Percentiles rank a stretch among this genome's conserved stretches.
Evolutionary conservation across 2,329 filamentous ascomycete species (phyloP).

Genomic region (Cercospora sp.): DNA sequence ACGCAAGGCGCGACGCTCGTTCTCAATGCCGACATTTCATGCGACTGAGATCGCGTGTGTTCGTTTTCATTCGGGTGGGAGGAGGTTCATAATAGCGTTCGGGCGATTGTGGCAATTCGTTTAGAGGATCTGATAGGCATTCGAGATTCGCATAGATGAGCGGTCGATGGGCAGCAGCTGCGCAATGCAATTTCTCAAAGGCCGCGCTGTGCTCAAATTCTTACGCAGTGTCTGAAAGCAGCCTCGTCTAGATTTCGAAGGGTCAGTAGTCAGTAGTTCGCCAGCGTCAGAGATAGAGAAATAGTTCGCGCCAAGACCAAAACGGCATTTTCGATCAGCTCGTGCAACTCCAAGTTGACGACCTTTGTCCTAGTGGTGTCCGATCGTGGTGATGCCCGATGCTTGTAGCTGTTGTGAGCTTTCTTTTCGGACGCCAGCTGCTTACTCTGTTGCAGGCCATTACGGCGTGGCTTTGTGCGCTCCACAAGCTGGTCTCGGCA

Average conservation of each 20-base stretch:
- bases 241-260: neutral
- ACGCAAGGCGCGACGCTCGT: neutral
- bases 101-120: too few relatives aligned
- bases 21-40: too few relatives aligned
- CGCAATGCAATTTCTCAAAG: too few relatives aligned
- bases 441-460: neutral
- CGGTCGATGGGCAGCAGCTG: neutral
- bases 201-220: neutral
- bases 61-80: too few relatives aligned
- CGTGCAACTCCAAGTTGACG: neutral
- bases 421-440: neutral
- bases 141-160: neutral
- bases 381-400: neutral
- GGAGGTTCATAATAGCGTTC: too few relatives aligned
- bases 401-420: neutral
- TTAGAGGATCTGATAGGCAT: too few relatives aligned
- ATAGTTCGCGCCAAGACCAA: neutral
- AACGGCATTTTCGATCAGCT: neutral
- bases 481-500: neutral
- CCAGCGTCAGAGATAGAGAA: neutral
- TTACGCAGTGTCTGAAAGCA: neutral
- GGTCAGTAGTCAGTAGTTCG: neutral
- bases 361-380: neutral
- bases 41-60: too few relatives aligned
- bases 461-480: conserved; percentile 5